Base-by-base conservation (phyloP, 1,139 yeast species). In the Wickerhamomyces sp. region DNA sequence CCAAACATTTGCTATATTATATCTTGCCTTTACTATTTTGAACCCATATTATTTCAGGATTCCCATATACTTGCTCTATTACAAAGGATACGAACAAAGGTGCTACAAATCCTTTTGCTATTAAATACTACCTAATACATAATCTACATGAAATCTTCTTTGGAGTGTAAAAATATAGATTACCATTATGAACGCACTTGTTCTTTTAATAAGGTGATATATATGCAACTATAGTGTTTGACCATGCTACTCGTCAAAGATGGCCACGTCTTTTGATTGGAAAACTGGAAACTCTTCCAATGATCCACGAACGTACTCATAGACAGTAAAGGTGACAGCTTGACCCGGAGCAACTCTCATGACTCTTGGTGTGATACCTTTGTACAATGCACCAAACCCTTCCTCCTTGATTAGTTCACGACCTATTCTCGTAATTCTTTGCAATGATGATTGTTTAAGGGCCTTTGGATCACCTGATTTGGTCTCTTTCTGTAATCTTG, bases 341-440 rank as follows among this genome's bases (percentile, higher is more conserved):
- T 91, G 98, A 44, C 98, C 98, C 17, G 98, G 97, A 14, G 98
- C 98, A 38, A 91, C 98, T 67, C 98, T 83, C 95, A 91, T 88
- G 52, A 91, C 91, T 70, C 98, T 83, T 52, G 98, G 98, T 26
- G 96, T 88, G 58, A 91, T 91, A 67, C 98, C 98, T 64, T 89
- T 86, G 69, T 91, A 89, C 52, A 88, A 74, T 15, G 96, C 95
- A 42, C 72, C 70, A 46, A 79, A 64, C 48, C 96, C 98, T 63
- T 89, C 96, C 66, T 87, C 95, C 58, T 78, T 81, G 50, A 89
- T 67, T 60, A 91, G 74, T 56, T 81, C 91, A 37, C 68, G 68
- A 44, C 94, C 89, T 52, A 91, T 89, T 58, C 91, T 75, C 33
- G 72, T 65, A 52, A 91, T 88, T 64, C 95, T 76, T 31, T 75